Percentiles rank a stretch among this genome's conserved stretches.
Evolutionary conservation across 2,329 filamentous ascomycete genomes (phyloP).

Genomic region (Xylariaceae sp.): DNA sequence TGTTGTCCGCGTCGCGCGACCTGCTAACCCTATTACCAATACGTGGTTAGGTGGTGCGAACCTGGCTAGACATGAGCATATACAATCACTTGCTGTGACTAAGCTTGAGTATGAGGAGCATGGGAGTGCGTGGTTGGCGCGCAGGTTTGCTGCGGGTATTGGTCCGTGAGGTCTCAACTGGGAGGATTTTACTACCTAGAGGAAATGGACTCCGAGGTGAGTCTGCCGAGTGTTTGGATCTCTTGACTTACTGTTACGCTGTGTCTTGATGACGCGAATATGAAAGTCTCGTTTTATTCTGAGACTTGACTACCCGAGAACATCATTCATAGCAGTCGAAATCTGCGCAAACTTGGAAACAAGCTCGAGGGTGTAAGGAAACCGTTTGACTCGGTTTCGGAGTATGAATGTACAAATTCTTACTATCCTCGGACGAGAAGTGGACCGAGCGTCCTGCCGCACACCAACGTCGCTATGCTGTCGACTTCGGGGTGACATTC

Average conservation of each 20-base stretch:
- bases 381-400: no score
- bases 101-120: conserved; percentile 87
- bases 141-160: conserved; percentile 55
- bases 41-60: conserved; percentile 83
- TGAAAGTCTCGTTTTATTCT: no score
- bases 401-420: no score
- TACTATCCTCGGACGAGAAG: no score
- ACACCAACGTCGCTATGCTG: no score
- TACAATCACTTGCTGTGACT: conserved; percentile 69
- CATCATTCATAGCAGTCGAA: no score
- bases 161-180: conserved; percentile 16
- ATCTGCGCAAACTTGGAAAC: no score
- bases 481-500: no score
- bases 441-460: no score
- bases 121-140: conserved; percentile 68
- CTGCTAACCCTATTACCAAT: conserved; percentile 67
- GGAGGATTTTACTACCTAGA: not conserved
- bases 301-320: no score
- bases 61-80: conserved; percentile 63
- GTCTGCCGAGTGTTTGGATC: not conserved
- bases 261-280: no score
- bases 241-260: not conserved
- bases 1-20: conserved; percentile 65
- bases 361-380: no score
- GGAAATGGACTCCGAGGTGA: not conserved